These are phyloP conservation scores for Furcasterigmium sp. DNA, from an alignment of 2,329 filamentous ascomycete genomes.

Conservation along the genomic window DNA sequence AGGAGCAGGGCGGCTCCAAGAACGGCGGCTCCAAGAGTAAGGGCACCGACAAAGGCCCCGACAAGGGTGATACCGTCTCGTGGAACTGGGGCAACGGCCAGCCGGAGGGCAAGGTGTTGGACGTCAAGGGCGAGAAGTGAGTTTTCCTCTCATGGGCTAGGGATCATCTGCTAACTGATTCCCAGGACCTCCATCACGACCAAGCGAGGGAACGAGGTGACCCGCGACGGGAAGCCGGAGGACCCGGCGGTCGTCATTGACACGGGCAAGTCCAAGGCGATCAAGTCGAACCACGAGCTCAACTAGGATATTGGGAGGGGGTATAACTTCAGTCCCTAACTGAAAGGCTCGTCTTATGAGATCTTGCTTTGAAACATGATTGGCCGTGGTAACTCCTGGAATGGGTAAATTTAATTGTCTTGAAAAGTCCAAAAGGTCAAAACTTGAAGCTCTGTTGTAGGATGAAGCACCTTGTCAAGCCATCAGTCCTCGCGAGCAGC, in stretches of 20 bases:
- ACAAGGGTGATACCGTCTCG: slow-evolving; percentile 36
- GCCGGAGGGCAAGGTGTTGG: slow-evolving; percentile 36
- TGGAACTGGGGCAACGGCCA: slow-evolving; percentile 41
- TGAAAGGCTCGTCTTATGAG: too few species aligned
- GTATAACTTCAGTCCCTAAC: background rate
- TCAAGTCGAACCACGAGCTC: slow-evolving; percentile 34
- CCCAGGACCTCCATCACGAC: slow-evolving; percentile 30
- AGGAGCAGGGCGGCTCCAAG: slow-evolving; percentile 9
- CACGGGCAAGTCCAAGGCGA: slow-evolving; percentile 32
- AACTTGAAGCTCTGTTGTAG: too few species aligned
- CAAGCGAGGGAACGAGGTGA: slow-evolving; percentile 34
- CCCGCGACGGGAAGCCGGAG: slow-evolving; percentile 30
- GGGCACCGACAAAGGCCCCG: too few species aligned
- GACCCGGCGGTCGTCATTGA: slow-evolving; percentile 36
- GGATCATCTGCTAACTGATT: background rate
- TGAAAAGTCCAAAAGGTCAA: too few species aligned
- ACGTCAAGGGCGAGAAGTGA: slow-evolving; percentile 36
- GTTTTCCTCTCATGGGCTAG: slow-evolving; percentile 3
- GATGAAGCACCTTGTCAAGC: too few species aligned
- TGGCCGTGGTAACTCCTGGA: background rate
- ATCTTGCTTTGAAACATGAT: too few species aligned
- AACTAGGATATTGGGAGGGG: slow-evolving; percentile 21
- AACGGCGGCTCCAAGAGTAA: too few species aligned
- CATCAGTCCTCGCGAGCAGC: too few species aligned
- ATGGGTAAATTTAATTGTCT: too few species aligned